phyloP scores from a whole-genome alignment of 2,329 filamentous ascomycete species.

The Aspergillus sojae region DNA sequence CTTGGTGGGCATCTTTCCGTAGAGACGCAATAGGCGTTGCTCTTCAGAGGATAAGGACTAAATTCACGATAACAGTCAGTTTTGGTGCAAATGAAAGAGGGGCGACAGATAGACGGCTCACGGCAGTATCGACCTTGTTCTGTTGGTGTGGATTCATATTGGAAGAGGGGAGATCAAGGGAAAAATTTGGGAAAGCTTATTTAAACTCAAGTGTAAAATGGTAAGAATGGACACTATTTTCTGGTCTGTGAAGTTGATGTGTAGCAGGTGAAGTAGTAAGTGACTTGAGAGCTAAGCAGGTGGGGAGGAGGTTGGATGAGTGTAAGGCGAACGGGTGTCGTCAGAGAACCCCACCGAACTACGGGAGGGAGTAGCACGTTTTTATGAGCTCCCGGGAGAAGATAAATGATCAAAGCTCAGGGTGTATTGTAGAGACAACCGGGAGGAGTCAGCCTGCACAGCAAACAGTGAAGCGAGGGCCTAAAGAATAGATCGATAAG shows the following conservation, averaged over 20 bases:
- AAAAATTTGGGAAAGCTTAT: neutral
- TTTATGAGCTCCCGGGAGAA: neutral
- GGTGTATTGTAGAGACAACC: neutral
- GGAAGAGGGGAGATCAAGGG: constrained; percentile 15
- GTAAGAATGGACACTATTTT: neutral
- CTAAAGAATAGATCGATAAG: neutral
- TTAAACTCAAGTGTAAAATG: constrained; percentile 1
- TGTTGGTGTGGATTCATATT: constrained; percentile 95
- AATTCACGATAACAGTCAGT: constrained; percentile 15
- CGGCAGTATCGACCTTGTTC: constrained; percentile 96
- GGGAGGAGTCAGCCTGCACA: neutral
- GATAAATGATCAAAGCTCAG: neutral
- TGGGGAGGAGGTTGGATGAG: neutral
- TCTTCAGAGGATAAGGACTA: constrained; percentile 93
- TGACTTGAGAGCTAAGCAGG: neutral
- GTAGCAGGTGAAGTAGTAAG: neutral
- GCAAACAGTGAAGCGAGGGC: neutral
- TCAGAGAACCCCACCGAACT: constrained; percentile 11
- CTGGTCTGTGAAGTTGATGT: neutral
- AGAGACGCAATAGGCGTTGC: constrained; percentile 93
- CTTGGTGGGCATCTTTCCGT: constrained; percentile 95
- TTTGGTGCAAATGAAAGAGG: neutral
- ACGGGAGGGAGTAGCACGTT: neutral
- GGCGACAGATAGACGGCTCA: constrained; percentile 54
- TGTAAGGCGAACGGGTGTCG: constrained; percentile 6